These are phyloP conservation scores for Brassica nigra DNA, from an alignment of 345 rosid genomes.

Conservation along the genomic window DNA sequence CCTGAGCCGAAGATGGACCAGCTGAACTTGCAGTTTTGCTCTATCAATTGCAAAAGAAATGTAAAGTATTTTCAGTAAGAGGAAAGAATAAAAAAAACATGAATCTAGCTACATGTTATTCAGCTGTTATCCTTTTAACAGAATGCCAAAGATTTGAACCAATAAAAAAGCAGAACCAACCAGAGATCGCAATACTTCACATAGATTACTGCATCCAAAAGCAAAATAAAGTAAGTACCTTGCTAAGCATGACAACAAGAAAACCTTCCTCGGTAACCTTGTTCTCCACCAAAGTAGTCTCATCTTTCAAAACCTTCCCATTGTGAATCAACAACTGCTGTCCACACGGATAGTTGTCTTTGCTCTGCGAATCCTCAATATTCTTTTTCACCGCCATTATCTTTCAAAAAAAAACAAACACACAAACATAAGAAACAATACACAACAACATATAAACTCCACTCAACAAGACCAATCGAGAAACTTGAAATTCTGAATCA, in stretches of 20 bases:
- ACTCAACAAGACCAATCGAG: conserved; percentile 44
- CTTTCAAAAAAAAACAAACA: conserved; percentile 33
- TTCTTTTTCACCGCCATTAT: conserved; percentile 95
- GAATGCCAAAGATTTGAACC: background rate
- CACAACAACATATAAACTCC: conserved; percentile 58
- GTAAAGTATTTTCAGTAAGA: background rate
- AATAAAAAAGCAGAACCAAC: background rate
- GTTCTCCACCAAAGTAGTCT: conserved; percentile 77
- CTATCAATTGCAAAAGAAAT: conserved; percentile 42
- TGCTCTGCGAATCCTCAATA: conserved; percentile 90
- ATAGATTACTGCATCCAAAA: background rate
- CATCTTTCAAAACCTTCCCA: conserved; percentile 97
- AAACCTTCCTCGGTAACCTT: conserved; percentile 92
- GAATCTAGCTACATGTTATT: background rate
- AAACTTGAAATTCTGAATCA: conserved; percentile 11
- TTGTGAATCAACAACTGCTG: conserved; percentile 90
- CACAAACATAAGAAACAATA: conserved; percentile 54
- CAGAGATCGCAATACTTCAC: background rate
- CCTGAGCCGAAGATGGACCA: conserved; percentile 67
- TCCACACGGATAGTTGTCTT: conserved; percentile 92
- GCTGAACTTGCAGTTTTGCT: conserved; percentile 63
- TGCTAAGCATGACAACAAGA: conserved; percentile 98
- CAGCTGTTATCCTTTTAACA: background rate
- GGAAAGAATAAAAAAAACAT: background rate
- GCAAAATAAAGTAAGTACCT: conserved; percentile 47